These are phyloP conservation scores for Suhomyces pyralidae DNA, from an alignment of 805 yeast genomes.

Conservation along the genomic window DNA sequence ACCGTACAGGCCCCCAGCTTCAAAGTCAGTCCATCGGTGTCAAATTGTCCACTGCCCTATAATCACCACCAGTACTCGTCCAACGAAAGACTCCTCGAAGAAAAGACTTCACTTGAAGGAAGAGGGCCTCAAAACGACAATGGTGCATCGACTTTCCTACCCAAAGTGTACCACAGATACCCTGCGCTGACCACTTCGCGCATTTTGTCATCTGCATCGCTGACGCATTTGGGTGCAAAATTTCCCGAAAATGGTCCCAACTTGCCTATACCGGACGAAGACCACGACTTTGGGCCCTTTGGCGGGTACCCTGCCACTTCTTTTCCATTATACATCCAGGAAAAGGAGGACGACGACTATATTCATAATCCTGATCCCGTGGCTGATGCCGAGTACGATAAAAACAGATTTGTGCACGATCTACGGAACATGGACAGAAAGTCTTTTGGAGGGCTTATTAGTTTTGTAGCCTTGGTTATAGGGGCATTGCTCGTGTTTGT, in stretches of 20 bases:
- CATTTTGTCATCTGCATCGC: conserved; percentile 48
- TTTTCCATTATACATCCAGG: conserved; percentile 88
- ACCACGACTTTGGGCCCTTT: conserved; percentile 77
- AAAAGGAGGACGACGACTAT: conserved; percentile 92
- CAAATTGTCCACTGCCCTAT: not conserved
- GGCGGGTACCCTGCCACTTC: conserved; percentile 95
- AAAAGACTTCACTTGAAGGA: not conserved
- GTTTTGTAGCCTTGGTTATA: conserved; percentile 53
- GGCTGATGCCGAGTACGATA: conserved; percentile 82
- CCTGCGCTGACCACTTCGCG: conserved; percentile 62
- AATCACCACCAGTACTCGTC: not conserved
- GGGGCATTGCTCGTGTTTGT: conserved; percentile 74
- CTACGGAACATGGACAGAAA: conserved; percentile 63
- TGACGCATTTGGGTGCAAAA: conserved; percentile 1
- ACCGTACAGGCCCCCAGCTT: not conserved
- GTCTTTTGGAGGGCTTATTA: conserved; percentile 58
- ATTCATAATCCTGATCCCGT: conserved; percentile 95
- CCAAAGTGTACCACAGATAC: conserved; percentile 47
- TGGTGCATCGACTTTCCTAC: not conserved
- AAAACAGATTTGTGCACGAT: conserved; percentile 61
- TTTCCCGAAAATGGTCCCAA: conserved; percentile 6
- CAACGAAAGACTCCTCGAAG: not conserved
- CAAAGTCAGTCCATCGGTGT: not conserved
- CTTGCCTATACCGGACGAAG: conserved; percentile 26
- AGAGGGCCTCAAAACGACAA: not conserved